Evolutionary conservation across 257 asterid species (phyloP).

Genomic region (Eustoma russellianum): DNA sequence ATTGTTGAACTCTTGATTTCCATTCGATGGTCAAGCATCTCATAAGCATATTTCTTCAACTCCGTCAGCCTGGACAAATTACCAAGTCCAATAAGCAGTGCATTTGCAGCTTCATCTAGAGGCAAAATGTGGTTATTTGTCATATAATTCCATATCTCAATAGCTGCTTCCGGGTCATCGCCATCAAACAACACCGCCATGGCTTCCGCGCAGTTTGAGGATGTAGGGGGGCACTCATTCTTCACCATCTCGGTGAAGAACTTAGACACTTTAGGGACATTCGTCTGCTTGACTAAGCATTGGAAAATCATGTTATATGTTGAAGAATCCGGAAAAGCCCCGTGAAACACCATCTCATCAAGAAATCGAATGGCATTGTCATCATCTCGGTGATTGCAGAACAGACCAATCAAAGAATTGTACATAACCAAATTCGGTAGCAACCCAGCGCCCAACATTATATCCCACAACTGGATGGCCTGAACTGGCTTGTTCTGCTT

Average conservation of each 20-base stretch:
- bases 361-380: constrained; percentile 53
- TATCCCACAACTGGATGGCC: constrained; percentile 52
- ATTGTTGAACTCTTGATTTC: constrained; percentile 49
- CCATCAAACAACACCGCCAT: constrained; percentile 49
- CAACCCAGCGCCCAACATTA: constrained; percentile 46
- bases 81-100: constrained; percentile 60
- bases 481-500: constrained; percentile 44
- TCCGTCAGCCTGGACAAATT: constrained; percentile 45
- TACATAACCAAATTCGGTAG: constrained; percentile 46
- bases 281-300: constrained; percentile 52
- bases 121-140: constrained; percentile 34
- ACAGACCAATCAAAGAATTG: constrained; percentile 49
- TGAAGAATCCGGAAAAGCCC: constrained; percentile 60
- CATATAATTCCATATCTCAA: constrained; percentile 68
- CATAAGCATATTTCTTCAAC: constrained; percentile 48
- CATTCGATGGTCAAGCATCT: constrained; percentile 52
- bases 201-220: constrained; percentile 41
- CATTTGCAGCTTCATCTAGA: constrained; percentile 59
- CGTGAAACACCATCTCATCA: constrained; percentile 58
- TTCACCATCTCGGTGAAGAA: constrained; percentile 64
- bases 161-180: constrained; percentile 64
- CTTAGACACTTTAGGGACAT: constrained; percentile 36
- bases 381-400: constrained; percentile 31
- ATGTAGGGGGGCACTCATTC: constrained; percentile 67
- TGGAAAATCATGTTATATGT: constrained; percentile 57